Conservation (phyloP, 1,284 basidiomycete genomes). For the Erythrobasidium hasegawianum region DNA sequence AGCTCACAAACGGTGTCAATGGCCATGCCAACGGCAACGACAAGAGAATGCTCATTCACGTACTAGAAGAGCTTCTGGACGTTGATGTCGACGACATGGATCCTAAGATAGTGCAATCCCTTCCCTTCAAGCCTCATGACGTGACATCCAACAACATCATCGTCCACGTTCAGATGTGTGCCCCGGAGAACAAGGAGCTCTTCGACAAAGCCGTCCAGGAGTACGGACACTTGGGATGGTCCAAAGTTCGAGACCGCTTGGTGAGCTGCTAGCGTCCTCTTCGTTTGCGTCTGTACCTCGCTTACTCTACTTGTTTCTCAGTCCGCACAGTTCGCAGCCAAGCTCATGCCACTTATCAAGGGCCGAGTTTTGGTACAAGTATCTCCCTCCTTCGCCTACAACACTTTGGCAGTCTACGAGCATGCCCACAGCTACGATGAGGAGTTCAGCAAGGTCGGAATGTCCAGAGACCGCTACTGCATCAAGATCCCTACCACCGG, state of each 20-base stretch:
- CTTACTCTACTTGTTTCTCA: constrained; percentile 25
- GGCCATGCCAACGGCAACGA: constrained; percentile 10
- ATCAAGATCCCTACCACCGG: constrained; percentile 50
- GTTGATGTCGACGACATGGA: constrained; percentile 41
- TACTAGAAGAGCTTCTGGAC: constrained; percentile 36
- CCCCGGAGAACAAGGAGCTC: constrained; percentile 35
- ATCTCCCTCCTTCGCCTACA: constrained; percentile 37
- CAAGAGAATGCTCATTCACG: constrained; percentile 22
- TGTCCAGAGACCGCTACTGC: constrained; percentile 45
- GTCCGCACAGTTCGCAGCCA: constrained; percentile 32
- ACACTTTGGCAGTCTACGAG: constrained; percentile 37
- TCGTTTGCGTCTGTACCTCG: neutral
- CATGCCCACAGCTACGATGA: constrained; percentile 38
- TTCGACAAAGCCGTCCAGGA: constrained; percentile 35
- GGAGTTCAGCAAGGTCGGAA: constrained; percentile 38
- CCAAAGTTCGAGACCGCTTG: constrained; percentile 34
- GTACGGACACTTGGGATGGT: constrained; percentile 33
- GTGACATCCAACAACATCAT: constrained; percentile 40
- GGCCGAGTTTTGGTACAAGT: constrained; percentile 40
- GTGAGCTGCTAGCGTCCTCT: constrained; percentile 6
- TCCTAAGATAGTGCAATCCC: constrained; percentile 36
- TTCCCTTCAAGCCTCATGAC: constrained; percentile 38
- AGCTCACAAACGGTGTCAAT: constrained; percentile 3
- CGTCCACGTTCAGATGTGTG: constrained; percentile 36
- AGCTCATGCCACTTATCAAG: constrained; percentile 36